These are phyloP conservation scores for Pluteus cervinus DNA, from an alignment of 768 basidiomycete genomes.

Conservation along the genomic window DNA sequence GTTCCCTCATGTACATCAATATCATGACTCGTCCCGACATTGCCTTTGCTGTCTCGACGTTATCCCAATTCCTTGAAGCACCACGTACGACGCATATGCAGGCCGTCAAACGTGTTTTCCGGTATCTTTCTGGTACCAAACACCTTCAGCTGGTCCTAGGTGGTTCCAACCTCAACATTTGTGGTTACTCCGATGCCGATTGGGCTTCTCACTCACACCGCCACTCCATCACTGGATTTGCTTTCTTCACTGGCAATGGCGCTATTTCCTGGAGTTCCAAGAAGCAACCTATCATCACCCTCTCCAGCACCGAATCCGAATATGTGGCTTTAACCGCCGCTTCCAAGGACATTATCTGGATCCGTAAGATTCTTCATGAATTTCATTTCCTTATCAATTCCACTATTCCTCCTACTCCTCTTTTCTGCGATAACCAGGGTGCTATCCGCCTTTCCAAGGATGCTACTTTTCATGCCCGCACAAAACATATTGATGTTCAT, in stretches of 20 bases:
- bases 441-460: constrained; percentile 9
- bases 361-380: constrained; percentile 9
- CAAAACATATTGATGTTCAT: constrained; percentile 9
- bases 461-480: constrained; percentile 8
- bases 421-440: constrained; percentile 10
- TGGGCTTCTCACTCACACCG: constrained; percentile 7
- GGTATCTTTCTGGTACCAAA: constrained; percentile 19
- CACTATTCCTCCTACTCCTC: constrained; percentile 3
- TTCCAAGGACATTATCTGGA: constrained; percentile 16
- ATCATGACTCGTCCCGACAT: constrained; percentile 22
- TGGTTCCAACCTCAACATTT: constrained; percentile 7
- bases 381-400: constrained; percentile 6
- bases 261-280: constrained; percentile 25
- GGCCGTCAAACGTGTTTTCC: constrained; percentile 18
- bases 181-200: constrained; percentile 7
- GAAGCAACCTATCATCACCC: constrained; percentile 23
- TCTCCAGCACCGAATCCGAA: constrained; percentile 26
- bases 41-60: constrained; percentile 15
- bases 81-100: constrained; percentile 17
- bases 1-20: constrained; percentile 21
- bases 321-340: constrained; percentile 22
- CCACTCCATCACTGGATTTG: constrained; percentile 23
- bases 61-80: constrained; percentile 16
- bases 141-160: constrained; percentile 11
- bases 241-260: constrained; percentile 12